Evolutionary conservation across 1,284 basidiomycete genomes (phyloP).

Genomic region (Anthracocystis walkeri): DNA sequence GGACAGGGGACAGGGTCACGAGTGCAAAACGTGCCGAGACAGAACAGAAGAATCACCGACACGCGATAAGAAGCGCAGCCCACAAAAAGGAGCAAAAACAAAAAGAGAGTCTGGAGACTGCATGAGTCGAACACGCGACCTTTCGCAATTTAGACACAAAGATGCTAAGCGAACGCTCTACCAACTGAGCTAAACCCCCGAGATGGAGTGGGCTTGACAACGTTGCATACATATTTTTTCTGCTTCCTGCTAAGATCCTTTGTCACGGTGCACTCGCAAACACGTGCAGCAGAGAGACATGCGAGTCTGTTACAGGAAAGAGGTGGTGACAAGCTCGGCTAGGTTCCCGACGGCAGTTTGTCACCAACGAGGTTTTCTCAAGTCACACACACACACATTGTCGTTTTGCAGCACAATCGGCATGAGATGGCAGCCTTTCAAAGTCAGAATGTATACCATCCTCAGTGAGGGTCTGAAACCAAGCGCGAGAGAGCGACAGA

Average conservation of each 20-base stretch:
- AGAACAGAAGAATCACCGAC: constrained; percentile 15
- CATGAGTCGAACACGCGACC: constrained; percentile 62
- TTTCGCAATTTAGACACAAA: constrained; percentile 46
- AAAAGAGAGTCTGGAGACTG: constrained; percentile 44
- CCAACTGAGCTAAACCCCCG: constrained; percentile 61
- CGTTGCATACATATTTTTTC: neutral
- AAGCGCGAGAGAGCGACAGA: too few relatives aligned
- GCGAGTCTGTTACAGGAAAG: neutral
- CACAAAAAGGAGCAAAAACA: neutral
- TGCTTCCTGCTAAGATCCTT: too few relatives aligned
- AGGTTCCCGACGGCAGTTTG: neutral
- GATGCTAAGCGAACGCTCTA: constrained; percentile 61
- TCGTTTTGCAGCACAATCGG: neutral
- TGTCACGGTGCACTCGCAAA: neutral
- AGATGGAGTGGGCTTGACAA: neutral
- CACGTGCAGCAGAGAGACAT: neutral
- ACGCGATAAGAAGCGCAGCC: neutral
- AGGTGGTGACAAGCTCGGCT: neutral
- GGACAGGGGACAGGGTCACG: constrained; percentile 20
- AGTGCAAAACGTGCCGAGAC: constrained; percentile 10
- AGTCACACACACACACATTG: neutral
- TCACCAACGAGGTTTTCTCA: neutral
- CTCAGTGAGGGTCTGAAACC: too few relatives aligned
- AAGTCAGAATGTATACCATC: too few relatives aligned
- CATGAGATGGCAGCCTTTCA: too few relatives aligned